Evolutionary conservation across 2,329 filamentous ascomycete genomes (phyloP), one percentile per base, ranked within the genome.

Genomic region (Cryphonectria japonica): DNA sequence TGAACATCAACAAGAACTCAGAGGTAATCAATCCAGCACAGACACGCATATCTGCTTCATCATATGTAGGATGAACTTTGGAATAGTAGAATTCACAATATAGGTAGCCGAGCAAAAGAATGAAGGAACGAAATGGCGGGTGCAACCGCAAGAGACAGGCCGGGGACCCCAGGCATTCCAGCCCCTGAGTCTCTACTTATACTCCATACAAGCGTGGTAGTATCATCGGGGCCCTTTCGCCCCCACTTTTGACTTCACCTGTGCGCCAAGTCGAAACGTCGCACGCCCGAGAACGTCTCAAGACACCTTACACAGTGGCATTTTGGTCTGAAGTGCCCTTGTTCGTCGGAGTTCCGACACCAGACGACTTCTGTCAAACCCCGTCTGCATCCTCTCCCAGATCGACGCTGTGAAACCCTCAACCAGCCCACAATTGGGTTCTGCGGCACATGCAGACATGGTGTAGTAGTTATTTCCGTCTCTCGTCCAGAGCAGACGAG

Each of bases 181-280:
- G 5, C 37, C 34, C 60, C 60, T 62, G 34, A 62, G 34, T 39
- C 9, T 6, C 32, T 61, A 6, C 59, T 61, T 14, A 1, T n/a
- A 26, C 1, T 26, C 26, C 22, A 39, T n/a, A 37, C 13, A 26
- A 46, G 4, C 14, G 5, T 43, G 14, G 43, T 22, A 22, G 43
- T 22, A 22, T 46, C 5, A 43, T 16, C 22, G 29, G 19, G n/a
- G 19, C 41, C n/a, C 37, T 11, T 2, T 29, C 9, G 64, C 9
- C 50, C 62, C 69, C 70, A 66, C 62, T 62, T 54, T 63, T 54
- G 67, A 68, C 60, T 57, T 60, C 70, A 68, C 66, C 39, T 46
- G 60, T 63, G 39, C 63, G 66, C 69, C 60, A 69, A 71, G 70
- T 62, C 70, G 70, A 71, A 69, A 71, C 70, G 67, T 69, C 69